These are phyloP conservation scores for Phylloboletellus chloephorus DNA, from an alignment of 1,284 basidiomycete genomes.

Conservation along the genomic window DNA sequence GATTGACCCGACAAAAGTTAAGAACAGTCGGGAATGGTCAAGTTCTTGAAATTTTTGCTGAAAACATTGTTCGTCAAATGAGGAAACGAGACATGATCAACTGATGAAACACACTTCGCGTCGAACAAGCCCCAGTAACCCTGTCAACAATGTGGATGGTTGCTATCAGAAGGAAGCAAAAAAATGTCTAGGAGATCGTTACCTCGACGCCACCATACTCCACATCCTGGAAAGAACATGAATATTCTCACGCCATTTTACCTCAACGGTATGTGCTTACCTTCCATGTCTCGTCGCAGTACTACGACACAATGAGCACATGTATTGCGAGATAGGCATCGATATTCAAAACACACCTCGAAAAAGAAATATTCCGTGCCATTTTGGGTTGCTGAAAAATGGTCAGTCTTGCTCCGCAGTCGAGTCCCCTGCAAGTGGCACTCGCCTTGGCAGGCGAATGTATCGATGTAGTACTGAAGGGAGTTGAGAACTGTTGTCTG, in stretches of 20 bases:
- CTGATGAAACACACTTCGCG: constrained; percentile 37
- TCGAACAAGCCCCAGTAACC: constrained; percentile 64
- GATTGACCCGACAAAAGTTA: too few relatives aligned
- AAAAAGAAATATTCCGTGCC: constrained; percentile 85
- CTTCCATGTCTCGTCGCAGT: constrained; percentile 87
- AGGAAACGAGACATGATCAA: background rate
- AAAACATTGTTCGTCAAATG: constrained; percentile 6
- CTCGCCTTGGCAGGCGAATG: constrained; percentile 71
- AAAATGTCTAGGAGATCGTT: constrained; percentile 37
- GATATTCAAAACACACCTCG: constrained; percentile 43
- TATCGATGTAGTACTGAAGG: constrained; percentile 67
- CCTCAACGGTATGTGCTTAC: constrained; percentile 26
- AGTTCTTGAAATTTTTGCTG: constrained; percentile 53
- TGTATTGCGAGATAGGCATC: background rate
- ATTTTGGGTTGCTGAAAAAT: constrained; percentile 59
- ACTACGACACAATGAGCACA: constrained; percentile 39
- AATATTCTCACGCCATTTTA: constrained; percentile 4
- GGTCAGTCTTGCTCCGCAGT: constrained; percentile 10
- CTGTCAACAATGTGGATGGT: constrained; percentile 20
- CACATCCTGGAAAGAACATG: constrained; percentile 27
- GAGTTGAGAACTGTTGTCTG: constrained; percentile 5
- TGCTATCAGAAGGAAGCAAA: constrained; percentile 4
- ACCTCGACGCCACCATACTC: constrained; percentile 80
- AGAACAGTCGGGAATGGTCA: constrained; percentile 47
- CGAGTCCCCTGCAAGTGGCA: constrained; percentile 1